Conservation (phyloP, 176 grass and related monocot species). For the Eragrostis curvula region DNA sequence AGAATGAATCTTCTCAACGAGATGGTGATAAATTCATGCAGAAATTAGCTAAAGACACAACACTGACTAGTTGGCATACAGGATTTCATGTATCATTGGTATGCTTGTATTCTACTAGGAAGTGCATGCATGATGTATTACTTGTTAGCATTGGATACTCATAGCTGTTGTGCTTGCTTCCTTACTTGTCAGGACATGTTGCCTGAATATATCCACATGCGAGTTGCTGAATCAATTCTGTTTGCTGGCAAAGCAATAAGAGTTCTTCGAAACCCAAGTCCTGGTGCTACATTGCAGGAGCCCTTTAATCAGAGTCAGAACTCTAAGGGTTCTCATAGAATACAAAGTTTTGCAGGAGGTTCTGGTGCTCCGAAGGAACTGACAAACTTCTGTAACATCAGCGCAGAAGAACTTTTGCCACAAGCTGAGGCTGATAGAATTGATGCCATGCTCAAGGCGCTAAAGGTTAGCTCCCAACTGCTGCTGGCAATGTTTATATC, state of each 20-base stretch:
- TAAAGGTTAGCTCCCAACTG: constrained; percentile 65
- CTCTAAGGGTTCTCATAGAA: constrained; percentile 60
- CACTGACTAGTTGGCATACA: constrained; percentile 82
- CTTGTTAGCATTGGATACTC: constrained; percentile 22
- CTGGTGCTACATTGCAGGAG: constrained; percentile 71
- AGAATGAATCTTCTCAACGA: constrained; percentile 58
- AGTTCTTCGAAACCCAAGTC: constrained; percentile 86
- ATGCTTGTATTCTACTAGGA: constrained; percentile 45
- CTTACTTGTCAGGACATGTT: constrained; percentile 81
- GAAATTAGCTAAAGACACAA: constrained; percentile 72
- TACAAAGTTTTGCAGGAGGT: constrained; percentile 63
- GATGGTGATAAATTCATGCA: constrained; percentile 69
- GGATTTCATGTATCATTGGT: constrained; percentile 99
- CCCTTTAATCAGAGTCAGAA: constrained; percentile 52
- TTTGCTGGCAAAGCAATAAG: constrained; percentile 97
- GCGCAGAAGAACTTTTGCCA: constrained; percentile 84
- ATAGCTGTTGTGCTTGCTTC: constrained; percentile 39
- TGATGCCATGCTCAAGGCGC: constrained; percentile 85
- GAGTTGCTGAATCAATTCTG: constrained; percentile 95
- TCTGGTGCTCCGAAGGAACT: constrained; percentile 51
- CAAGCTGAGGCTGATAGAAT: constrained; percentile 93
- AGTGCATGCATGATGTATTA: constrained; percentile 19
- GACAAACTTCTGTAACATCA: constrained; percentile 56
- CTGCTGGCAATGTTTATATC: constrained; percentile 16
- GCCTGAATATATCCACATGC: constrained; percentile 95